phyloP scores from a whole-genome alignment of 208 protist species.

The Wallacemonas sp. region DNA sequence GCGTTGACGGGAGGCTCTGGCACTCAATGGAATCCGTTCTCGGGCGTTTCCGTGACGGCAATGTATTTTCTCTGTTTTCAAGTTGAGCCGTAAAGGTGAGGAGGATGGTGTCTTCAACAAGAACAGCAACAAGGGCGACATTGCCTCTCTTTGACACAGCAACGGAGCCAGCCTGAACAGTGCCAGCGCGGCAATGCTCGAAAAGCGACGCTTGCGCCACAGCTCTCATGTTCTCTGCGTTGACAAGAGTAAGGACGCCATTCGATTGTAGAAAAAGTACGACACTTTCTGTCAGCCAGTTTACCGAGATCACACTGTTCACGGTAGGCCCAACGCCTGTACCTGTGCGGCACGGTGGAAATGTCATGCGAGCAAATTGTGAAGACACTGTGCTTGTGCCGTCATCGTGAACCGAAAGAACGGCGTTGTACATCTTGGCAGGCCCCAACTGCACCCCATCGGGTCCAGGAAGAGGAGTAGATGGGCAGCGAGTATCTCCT shows the following conservation, averaged over 20 bases:
- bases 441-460: no score
- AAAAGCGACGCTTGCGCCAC: constrained; percentile 1
- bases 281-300: constrained; percentile 47
- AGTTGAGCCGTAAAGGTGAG: constrained; percentile 38
- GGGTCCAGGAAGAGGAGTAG: no score
- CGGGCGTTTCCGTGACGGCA: constrained; percentile 13
- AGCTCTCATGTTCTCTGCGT: constrained; percentile 9
- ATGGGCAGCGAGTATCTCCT: no score
- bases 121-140: constrained; percentile 40
- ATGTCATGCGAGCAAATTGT: no score
- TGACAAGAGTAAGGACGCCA: constrained; percentile 23
- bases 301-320: not conserved
- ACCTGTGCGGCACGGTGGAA: no score
- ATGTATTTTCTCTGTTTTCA: not conserved
- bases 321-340: no score
- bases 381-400: not conserved
- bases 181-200: not conserved
- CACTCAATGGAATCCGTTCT: constrained; percentile 13
- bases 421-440: not conserved
- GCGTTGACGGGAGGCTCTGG: not conserved
- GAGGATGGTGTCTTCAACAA: constrained; percentile 45
- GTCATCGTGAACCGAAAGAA: not conserved
- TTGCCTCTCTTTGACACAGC: constrained; percentile 4
- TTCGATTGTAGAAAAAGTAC: constrained; percentile 63
- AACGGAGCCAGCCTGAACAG: not conserved